Base-by-base conservation (phyloP, 768 basidiomycete genomes). In the Amanita exitialis region DNA sequence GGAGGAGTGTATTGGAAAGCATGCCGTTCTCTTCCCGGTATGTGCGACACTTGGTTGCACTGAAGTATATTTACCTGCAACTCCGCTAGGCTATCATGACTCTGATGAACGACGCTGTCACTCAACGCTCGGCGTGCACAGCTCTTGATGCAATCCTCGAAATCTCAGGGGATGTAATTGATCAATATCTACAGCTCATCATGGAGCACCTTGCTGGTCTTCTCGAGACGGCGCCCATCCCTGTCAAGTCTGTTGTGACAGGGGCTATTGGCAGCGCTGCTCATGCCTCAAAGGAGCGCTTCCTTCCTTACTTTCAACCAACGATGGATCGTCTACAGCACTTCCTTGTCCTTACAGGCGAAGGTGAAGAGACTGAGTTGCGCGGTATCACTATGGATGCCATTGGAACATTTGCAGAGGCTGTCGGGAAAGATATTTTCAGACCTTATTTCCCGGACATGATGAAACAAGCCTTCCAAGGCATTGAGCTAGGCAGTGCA, bases 321-420 rank as follows among this genome's bases (percentile, higher is more conserved):
- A 92, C 89, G 46, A 94, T 98, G 83, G 73, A 77, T 57, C 84
- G 83, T 53, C 79, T 99, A 57, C 80, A 89, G 55, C 86, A 87
- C 61, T 96, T 95, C 82, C 79, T 98, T 46, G 70, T 79, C 30
- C 80, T 98, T 25, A 80, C 77, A 18, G 85, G 79, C 25, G 89
- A 94, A 58, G 93, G 90, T 42, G 95, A 96, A 64, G 91, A 96
- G 69, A 81, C 77, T 39, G 94, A 97, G 59, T 79, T 99, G 35
- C 90, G 95, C 52, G 95, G 96, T 34, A 94, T 97, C 62, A 86
- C 95, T 9, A 96, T 96, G 82, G 96, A 98, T 68, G 91, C 96
- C n/a, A 84, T 97, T 53, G 96, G 96, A 47, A 97, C 96, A 0
- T 91, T 99, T 59, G 90, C 96, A 12, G 95, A 98, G 69, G 92